Percentiles rank a stretch among this genome's conserved stretches.
Conservation (phyloP, 441 rosid species). For the Francoa sonchifolia region DNA sequence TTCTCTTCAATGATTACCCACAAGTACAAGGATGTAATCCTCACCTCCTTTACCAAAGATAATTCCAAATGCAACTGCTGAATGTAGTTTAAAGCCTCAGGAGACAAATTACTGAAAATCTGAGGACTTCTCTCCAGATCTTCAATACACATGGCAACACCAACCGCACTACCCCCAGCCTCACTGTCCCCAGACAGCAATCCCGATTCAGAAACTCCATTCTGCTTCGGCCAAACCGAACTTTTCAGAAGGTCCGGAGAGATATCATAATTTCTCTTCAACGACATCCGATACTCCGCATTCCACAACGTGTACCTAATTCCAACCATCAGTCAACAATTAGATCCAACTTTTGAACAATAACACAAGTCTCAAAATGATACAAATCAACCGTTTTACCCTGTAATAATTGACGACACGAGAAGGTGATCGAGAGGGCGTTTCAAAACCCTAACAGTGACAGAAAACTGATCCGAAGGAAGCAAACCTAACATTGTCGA, state of each 20-base stretch:
- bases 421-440: conserved; percentile 55
- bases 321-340: conserved; percentile 2
- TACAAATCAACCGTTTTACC: conserved; percentile 22
- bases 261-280: conserved; percentile 54
- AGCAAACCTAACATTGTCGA: conserved; percentile 80
- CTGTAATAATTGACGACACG: conserved; percentile 63
- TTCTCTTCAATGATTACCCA: too few relatives aligned
- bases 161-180: conserved; percentile 17
- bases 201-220: conserved; percentile 16
- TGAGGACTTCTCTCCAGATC: conserved; percentile 43
- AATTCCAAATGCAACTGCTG: conserved; percentile 55
- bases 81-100: conserved; percentile 47
- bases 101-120: conserved; percentile 50
- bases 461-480: conserved; percentile 75
- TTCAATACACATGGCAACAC: conserved; percentile 12
- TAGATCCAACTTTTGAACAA: not conserved
- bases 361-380: not conserved
- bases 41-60: conserved; percentile 41
- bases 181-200: conserved; percentile 18
- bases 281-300: conserved; percentile 74
- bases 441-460: conserved; percentile 37
- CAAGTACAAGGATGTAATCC: not conserved
- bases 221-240: conserved; percentile 12
- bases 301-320: conserved; percentile 80
- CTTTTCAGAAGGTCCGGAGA: conserved; percentile 16